Evolutionary conservation across 2,329 filamentous ascomycete species (phyloP).

Genomic region (Cordyceps farinosa): DNA sequence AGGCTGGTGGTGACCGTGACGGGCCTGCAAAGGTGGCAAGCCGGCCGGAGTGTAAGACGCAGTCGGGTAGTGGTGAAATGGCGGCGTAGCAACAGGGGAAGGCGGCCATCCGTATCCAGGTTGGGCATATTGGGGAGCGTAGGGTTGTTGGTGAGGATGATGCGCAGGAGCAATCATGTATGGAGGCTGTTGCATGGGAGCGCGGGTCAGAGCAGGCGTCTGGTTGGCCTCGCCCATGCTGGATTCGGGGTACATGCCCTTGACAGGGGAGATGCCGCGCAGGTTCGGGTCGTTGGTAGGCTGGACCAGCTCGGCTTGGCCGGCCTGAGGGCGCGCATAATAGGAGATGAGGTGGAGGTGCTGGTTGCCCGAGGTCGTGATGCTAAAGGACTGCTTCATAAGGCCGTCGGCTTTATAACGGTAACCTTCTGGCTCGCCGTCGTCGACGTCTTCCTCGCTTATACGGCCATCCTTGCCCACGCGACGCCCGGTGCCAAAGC

Average conservation of each 20-base stretch:
- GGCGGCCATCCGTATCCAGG: slow-evolving; percentile 51
- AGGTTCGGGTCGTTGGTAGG: slow-evolving; percentile 78
- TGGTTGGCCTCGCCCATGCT: slow-evolving; percentile 82
- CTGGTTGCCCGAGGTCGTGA: slow-evolving; percentile 82
- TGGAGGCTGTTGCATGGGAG: slow-evolving; percentile 56
- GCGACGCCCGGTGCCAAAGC: slow-evolving; percentile 58
- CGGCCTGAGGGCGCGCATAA: slow-evolving; percentile 76
- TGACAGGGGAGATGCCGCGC: slow-evolving; percentile 77
- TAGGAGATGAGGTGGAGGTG: slow-evolving; percentile 98
- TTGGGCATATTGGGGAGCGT: slow-evolving; percentile 40
- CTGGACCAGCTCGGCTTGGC: slow-evolving; percentile 69
- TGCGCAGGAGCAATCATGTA: slow-evolving; percentile 37
- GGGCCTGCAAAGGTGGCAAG: neutral
- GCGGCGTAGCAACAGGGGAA: slow-evolving; percentile 54
- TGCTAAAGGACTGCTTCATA: slow-evolving; percentile 99
- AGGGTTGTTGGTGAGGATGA: slow-evolving; percentile 32
- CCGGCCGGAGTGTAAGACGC: slow-evolving; percentile 34
- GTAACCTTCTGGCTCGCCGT: slow-evolving; percentile 84
- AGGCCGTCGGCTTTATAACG: slow-evolving; percentile 93
- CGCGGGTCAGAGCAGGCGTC: slow-evolving; percentile 74
- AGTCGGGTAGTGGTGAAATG: slow-evolving; percentile 45
- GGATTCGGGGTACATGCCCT: slow-evolving; percentile 96
- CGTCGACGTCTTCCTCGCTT: slow-evolving; percentile 82
- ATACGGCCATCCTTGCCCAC: slow-evolving; percentile 71
- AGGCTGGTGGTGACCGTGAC: slow-evolving; percentile 23